Base-by-base conservation (phyloP, 306 rosid genomes). In the Adenanthera pavonina region DNA sequence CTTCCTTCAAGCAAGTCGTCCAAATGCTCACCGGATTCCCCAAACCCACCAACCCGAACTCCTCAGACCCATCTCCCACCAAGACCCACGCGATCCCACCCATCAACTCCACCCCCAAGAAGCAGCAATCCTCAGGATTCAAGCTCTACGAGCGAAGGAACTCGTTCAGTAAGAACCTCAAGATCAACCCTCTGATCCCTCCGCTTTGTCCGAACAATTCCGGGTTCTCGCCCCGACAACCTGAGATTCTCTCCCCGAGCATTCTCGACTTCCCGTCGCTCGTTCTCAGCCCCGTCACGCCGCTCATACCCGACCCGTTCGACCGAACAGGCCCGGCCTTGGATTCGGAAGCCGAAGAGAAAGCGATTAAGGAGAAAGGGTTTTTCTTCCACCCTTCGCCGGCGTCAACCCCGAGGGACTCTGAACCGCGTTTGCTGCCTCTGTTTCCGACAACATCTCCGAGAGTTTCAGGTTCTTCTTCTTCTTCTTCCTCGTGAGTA, bases 11-110 rank as follows among this genome's bases (percentile, higher is more conserved):
- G 54, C 95, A 95, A 66, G 99, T 95, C 5, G 99, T 95, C 61
- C 99, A 95, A 89, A 87, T 93, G 94, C 92, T 95, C 12, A 95
- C 99, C 40, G 99, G 99, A n/a, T 88, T 93, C 49, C 68, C 89
- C 6, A 64, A 80, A 62, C 41, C n/a, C 48, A 3, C 61, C 56
- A 70, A 72, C 35, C 13, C 40, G 5, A 61, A 17, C 47, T 8
- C 56, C 13, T 64, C 82, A 3, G 94, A 87, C 75, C 74, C 83
- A 6, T 64, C 82, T 25, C 68, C 68, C 2, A 8, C 71, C 6
- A 85, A 77, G 60, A 35, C 84, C 80, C 86, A 85, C 66, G 2
- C 70, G 20, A 92, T 95, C 69, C 96, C 97, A 0, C 96, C 97
- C 1, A 87, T 90, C 35, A 92, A 90, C 74, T 85, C 92, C 70